phyloP scores from a whole-genome alignment of 163 green algal species.

The Smithsoniella earleae region DNA sequence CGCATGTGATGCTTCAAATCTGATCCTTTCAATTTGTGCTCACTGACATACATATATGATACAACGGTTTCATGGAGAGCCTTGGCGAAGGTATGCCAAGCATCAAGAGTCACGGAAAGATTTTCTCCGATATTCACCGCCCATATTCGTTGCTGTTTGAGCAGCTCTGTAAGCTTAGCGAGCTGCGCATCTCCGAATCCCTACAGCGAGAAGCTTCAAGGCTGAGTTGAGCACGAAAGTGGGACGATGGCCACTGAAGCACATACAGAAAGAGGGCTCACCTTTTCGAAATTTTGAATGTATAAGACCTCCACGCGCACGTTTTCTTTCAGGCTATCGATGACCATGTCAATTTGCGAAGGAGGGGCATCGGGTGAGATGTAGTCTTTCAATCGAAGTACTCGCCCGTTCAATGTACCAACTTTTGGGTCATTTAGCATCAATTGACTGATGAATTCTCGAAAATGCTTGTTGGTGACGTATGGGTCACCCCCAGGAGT shows the following conservation, averaged over 20 bases:
- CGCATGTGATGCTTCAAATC: conserved; percentile 49
- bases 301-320: conserved; percentile 53
- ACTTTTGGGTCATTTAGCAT: conserved; percentile 9
- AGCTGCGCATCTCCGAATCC: conserved; percentile 50
- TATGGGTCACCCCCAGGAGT: conserved; percentile 3
- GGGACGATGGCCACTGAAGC: not conserved
- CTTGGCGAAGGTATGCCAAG: conserved; percentile 45
- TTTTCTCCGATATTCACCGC: conserved; percentile 62
- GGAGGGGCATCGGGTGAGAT: conserved; percentile 38
- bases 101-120: conserved; percentile 40
- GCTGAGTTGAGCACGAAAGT: not conserved
- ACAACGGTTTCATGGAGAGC: conserved; percentile 44
- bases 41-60: conserved; percentile 53
- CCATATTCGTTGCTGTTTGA: conserved; percentile 48
- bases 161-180: conserved; percentile 31
- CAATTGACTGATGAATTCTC: not conserved
- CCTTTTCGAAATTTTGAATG: conserved; percentile 60
- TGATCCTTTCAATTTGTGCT: conserved; percentile 48
- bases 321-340: conserved; percentile 52
- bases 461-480: not conserved
- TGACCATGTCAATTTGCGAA: conserved; percentile 41
- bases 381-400: conserved; percentile 54
- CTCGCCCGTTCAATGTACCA: conserved; percentile 31
- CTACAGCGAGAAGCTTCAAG: conserved; percentile 16
- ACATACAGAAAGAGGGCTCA: conserved; percentile 20